A percentile compares a stretch with the other conserved stretches of the same genome.
Evolutionary conservation across 2,329 filamentous ascomycete genomes (phyloP).

Genomic region (Aspergillus persii): DNA sequence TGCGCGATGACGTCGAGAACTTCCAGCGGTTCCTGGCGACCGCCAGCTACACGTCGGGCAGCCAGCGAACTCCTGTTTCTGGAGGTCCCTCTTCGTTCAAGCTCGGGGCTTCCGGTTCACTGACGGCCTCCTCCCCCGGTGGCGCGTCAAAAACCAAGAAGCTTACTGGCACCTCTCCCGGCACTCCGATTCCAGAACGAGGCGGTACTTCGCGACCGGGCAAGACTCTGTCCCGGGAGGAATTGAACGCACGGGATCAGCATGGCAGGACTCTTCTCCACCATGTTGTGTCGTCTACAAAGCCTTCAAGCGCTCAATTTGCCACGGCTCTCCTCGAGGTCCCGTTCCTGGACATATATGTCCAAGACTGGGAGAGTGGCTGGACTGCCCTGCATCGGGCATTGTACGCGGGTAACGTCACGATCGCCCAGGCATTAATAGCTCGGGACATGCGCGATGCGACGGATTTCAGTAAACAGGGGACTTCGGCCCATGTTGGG

Average conservation of each 20-base stretch:
- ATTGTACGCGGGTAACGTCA: conserved; percentile 84
- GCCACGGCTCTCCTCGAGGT: conserved; percentile 77
- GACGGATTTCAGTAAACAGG: conserved; percentile 56
- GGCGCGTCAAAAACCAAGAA: conserved; percentile 50
- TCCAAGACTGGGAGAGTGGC: conserved; percentile 84
- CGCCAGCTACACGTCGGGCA: conserved; percentile 53
- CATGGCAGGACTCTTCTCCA: conserved; percentile 80
- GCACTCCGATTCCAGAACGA: conserved; percentile 45
- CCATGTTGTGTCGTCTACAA: conserved; percentile 74
- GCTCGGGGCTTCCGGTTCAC: conserved; percentile 29
- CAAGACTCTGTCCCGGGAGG: conserved; percentile 54
- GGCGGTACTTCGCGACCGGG: conserved; percentile 17
- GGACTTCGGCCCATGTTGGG: conserved; percentile 59
- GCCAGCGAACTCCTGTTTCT: conserved; percentile 28
- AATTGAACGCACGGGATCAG: conserved; percentile 82
- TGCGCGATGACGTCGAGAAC: conserved; percentile 94
- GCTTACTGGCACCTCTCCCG: conserved; percentile 45
- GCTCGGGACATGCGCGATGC: conserved; percentile 71
- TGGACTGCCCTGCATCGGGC: conserved; percentile 95
- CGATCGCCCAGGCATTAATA: conserved; percentile 78
- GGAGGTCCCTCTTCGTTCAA: conserved; percentile 26
- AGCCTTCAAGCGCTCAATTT: conserved; percentile 68
- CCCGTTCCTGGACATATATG: conserved; percentile 78
- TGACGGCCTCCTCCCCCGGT: conserved; percentile 31
- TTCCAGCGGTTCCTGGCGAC: conserved; percentile 86